Evolutionary conservation across 2,329 filamentous ascomycete species (phyloP).

Genomic region (Apiospora malaysiana): DNA sequence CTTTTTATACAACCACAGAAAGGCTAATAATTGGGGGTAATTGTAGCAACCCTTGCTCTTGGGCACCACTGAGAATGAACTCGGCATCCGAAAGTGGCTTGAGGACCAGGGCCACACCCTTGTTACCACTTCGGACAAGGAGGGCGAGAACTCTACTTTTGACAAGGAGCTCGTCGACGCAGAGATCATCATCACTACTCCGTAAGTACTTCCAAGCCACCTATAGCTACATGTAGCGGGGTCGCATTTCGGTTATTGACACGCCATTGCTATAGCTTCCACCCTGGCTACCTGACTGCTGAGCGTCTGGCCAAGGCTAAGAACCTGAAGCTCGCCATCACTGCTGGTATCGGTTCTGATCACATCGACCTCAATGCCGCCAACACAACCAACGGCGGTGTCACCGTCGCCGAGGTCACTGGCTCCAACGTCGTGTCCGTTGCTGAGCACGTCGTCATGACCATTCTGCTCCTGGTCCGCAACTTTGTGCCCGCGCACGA

Average conservation of each 20-base stretch:
- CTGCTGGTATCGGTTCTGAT: constrained; percentile 97
- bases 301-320: constrained; percentile 97
- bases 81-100: constrained; percentile 95
- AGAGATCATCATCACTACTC: constrained; percentile 98
- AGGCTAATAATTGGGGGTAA: constrained; percentile 23
- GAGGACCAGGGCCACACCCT: constrained; percentile 97
- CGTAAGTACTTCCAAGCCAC: constrained; percentile 59
- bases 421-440: constrained; percentile 98
- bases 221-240: neutral
- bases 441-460: constrained; percentile 99
- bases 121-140: constrained; percentile 97
- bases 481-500: constrained; percentile 99
- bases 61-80: constrained; percentile 97
- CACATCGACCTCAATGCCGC: constrained; percentile 96
- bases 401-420: constrained; percentile 97
- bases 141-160: constrained; percentile 89
- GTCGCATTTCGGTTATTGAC: neutral
- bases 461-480: constrained; percentile 91
- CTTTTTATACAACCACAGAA: constrained; percentile 8
- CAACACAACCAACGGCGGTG: constrained; percentile 97
- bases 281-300: constrained; percentile 95
- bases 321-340: constrained; percentile 97
- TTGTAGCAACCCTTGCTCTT: constrained; percentile 77
- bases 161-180: constrained; percentile 96
- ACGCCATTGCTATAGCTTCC: constrained; percentile 70